These are phyloP conservation scores for Fusarium robinianum DNA, from an alignment of 2,329 filamentous ascomycete genomes.

Conservation along the genomic window DNA sequence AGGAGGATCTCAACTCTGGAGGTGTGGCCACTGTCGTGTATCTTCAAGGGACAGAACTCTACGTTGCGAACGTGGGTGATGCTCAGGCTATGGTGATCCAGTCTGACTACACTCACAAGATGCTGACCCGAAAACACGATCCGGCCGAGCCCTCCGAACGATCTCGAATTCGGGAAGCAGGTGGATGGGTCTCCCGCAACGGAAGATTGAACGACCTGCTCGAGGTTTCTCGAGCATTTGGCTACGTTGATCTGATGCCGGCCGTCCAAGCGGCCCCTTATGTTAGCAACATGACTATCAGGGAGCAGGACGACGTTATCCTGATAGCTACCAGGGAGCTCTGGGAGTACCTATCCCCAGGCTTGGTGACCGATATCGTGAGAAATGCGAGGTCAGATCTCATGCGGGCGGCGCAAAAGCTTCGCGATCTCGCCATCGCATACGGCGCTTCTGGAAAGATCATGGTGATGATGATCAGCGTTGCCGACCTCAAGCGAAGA, in stretches of 20 bases:
- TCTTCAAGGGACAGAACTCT: conserved; percentile 85
- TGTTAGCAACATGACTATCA: conserved; percentile 75
- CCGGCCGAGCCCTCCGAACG: conserved; percentile 85
- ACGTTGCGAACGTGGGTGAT: conserved; percentile 93
- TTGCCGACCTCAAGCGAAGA: conserved; percentile 86
- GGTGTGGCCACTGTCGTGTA: conserved; percentile 93
- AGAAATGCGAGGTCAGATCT: conserved; percentile 84
- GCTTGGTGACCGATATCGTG: conserved; percentile 89
- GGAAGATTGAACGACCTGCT: conserved; percentile 91
- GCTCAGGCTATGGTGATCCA: conserved; percentile 95
- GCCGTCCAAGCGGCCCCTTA: conserved; percentile 90
- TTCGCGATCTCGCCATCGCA: conserved; percentile 92
- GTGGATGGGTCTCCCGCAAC: conserved; percentile 93
- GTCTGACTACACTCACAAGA: conserved; percentile 79
- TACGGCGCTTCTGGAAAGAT: conserved; percentile 94
- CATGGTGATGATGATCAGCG: conserved; percentile 98
- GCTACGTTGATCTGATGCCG: conserved; percentile 90
- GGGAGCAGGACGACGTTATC: conserved; percentile 91
- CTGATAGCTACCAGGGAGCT: conserved; percentile 88
- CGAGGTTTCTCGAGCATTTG: conserved; percentile 91
- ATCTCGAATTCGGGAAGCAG: conserved; percentile 88
- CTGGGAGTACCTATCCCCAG: conserved; percentile 91
- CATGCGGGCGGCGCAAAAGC: conserved; percentile 93
- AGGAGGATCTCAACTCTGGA: conserved; percentile 87
- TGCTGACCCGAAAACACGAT: conserved; percentile 90